Percentiles rank a stretch among this genome's conserved stretches.
Evolutionary conservation across 176 grass and related monocot genomes (phyloP).

Genomic region (Olyra latifolia): DNA sequence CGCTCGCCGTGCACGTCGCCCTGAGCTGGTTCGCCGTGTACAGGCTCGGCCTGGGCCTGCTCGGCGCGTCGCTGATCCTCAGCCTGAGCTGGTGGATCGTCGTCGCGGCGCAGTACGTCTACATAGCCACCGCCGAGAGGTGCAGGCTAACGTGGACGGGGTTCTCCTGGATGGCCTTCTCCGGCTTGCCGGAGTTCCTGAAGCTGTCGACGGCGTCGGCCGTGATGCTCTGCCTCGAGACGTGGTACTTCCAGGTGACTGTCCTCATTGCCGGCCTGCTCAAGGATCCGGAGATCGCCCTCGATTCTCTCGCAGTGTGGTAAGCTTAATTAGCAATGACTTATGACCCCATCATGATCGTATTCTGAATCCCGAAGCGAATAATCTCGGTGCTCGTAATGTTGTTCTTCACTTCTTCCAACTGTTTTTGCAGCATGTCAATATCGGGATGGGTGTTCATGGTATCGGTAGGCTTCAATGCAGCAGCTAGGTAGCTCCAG

Average conservation of each 20-base stretch:
- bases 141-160: not conserved
- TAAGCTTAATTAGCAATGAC: not conserved
- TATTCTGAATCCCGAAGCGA: not conserved
- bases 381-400: not conserved
- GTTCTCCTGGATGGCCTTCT: not conserved
- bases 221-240: conserved; percentile 12
- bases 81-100: conserved; percentile 55
- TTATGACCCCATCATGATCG: not conserved
- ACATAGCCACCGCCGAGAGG: conserved; percentile 9
- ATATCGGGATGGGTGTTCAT: conserved; percentile 14
- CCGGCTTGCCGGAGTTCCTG: not conserved
- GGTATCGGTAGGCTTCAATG: not conserved
- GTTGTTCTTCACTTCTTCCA: not conserved
- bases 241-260: not conserved
- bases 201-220: not conserved
- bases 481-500: not conserved
- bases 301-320: conserved; percentile 1
- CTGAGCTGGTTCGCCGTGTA: conserved; percentile 35
- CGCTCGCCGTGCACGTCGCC: conserved; percentile 14
- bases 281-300: not conserved
- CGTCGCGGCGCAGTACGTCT: conserved; percentile 31
- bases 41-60: conserved; percentile 16
- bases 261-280: not conserved
- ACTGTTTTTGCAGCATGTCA: not conserved
- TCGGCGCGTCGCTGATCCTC: conserved; percentile 45